These are phyloP conservation scores for Raffaelea arxii DNA, from an alignment of 2,329 filamentous ascomycete genomes.

Conservation along the genomic window DNA sequence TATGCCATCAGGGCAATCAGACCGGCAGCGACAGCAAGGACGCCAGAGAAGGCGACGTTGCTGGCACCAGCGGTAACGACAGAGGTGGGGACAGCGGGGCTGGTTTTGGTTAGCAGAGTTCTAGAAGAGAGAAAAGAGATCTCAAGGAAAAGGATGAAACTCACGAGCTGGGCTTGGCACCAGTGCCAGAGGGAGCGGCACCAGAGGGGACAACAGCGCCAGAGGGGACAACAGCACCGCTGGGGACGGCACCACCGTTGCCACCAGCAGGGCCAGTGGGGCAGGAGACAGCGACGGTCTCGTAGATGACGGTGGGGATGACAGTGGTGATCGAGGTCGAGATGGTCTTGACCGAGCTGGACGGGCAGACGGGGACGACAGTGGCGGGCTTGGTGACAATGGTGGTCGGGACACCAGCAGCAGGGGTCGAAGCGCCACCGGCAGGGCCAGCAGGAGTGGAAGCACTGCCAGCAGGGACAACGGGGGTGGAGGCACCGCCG, in stretches of 20 bases:
- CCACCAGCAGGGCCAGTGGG: conserved; percentile 14
- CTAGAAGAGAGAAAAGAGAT: too few species aligned
- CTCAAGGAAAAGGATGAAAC: too few species aligned
- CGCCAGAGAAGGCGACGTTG: conserved; percentile 41
- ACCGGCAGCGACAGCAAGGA: conserved; percentile 46
- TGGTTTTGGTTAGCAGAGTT: too few species aligned
- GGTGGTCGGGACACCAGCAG: conserved; percentile 13
- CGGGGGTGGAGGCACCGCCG: conserved; percentile 11
- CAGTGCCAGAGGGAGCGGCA: conserved; percentile 42
- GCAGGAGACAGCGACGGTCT: conserved; percentile 34
- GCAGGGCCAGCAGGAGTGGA: conserved; percentile 9
- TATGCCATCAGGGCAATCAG: conserved; percentile 46
- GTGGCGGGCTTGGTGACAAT: neutral
- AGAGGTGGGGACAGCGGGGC: conserved; percentile 18
- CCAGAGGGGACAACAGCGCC: conserved; percentile 44
- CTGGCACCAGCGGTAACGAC: conserved; percentile 41
- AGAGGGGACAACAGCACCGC: conserved; percentile 35
- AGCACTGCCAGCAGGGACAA: conserved; percentile 5
- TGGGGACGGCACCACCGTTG: neutral
- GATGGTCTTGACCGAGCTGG: conserved; percentile 38
- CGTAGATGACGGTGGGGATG: conserved; percentile 44
- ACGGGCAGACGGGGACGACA: conserved; percentile 19
- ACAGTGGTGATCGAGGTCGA: conserved; percentile 48
- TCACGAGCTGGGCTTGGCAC: too few species aligned
- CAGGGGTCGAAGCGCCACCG: conserved; percentile 8